A percentile compares a stretch with the other conserved stretches of the same genome.
Conservation (phyloP, 192 early-diverging fungal genomes). For the Gonapodya sp. region DNA sequence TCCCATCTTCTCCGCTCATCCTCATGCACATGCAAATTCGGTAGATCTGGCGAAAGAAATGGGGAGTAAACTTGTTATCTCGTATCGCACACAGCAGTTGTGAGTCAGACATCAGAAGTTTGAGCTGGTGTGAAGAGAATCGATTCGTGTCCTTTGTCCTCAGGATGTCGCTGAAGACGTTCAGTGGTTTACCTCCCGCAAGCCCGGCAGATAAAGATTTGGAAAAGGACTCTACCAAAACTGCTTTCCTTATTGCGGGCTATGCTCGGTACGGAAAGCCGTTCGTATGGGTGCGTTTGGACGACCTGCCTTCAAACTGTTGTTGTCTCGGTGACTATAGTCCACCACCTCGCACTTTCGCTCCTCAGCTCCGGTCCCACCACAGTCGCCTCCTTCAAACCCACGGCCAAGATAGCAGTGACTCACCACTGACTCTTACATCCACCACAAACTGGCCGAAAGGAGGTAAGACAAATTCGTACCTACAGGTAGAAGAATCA, state of each 20-base stretch:
- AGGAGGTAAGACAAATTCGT: constrained; percentile 21
- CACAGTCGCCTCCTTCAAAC: not conserved
- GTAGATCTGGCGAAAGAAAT: not conserved
- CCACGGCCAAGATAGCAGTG: constrained; percentile 15
- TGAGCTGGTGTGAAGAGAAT: too few relatives aligned
- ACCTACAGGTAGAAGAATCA: not conserved
- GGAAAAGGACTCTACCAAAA: constrained; percentile 31
- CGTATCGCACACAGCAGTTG: not conserved
- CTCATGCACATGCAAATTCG: constrained; percentile 9
- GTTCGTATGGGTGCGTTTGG: constrained; percentile 53
- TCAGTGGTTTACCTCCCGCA: not conserved
- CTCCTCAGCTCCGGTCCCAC: not conserved
- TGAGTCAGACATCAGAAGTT: not conserved
- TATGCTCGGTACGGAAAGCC: constrained; percentile 62
- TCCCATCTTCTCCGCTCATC: constrained; percentile 9
- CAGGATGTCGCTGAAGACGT: not conserved
- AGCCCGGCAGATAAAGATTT: constrained; percentile 12
- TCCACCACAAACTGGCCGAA: constrained; percentile 55
- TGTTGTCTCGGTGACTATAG: not conserved
- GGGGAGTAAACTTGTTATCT: constrained; percentile 10
- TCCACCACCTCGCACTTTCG: not conserved
- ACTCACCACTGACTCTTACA: constrained; percentile 52
- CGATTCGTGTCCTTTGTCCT: not conserved
- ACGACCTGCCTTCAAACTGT: not conserved
- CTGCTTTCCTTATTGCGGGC: constrained; percentile 56